Conservation (phyloP, 1,139 yeast species). For the Kodamaea anthophila region DNA sequence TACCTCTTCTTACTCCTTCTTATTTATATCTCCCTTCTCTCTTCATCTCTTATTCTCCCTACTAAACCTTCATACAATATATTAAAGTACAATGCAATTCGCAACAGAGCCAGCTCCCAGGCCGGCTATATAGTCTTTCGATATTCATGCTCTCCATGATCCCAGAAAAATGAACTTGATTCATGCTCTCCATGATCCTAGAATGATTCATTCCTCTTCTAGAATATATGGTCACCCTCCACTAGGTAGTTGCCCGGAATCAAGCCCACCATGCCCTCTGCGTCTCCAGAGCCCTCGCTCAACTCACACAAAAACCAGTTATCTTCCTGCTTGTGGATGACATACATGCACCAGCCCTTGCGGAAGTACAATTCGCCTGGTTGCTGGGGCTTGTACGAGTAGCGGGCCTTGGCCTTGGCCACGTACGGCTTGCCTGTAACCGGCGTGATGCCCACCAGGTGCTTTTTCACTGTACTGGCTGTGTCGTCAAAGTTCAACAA, state of each 20-base stretch:
- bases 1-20: no score
- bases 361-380: slow-evolving; percentile 74
- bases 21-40: no score
- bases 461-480: slow-evolving; percentile 15
- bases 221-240: slow-evolving; percentile 12
- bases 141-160: no score
- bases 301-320: slow-evolving; percentile 90
- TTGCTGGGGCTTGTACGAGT: slow-evolving; percentile 67
- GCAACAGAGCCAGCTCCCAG: no score
- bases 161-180: no score
- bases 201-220: no score
- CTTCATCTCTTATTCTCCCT: no score
- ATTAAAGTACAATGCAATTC: no score
- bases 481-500: slow-evolving; percentile 24
- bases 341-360: slow-evolving; percentile 67
- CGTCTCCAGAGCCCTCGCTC: slow-evolving; percentile 43
- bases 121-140: no score
- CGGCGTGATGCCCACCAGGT: slow-evolving; percentile 21
- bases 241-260: slow-evolving; percentile 75
- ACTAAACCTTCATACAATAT: no score
- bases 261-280: slow-evolving; percentile 51
- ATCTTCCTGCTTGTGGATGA: slow-evolving; percentile 73
- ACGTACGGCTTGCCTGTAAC: slow-evolving; percentile 47
- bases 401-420: slow-evolving; percentile 60
- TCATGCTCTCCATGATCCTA: no score